These are phyloP conservation scores for Blastocystis sp. DNA, from an alignment of 352 stramenopile genomes.

Conservation along the genomic window DNA sequence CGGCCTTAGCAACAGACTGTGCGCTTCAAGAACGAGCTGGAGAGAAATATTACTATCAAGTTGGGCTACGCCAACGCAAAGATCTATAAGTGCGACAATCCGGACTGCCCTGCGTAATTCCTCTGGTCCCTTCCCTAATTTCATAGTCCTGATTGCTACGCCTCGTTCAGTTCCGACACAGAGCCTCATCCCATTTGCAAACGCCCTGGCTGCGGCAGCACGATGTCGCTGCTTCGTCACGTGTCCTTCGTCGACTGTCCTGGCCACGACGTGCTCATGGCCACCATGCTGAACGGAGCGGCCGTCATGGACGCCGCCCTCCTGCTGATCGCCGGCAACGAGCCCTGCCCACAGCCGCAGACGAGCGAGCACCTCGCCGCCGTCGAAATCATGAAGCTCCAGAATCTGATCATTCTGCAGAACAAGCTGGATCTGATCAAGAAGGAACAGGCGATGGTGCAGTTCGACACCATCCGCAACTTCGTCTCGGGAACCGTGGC, in stretches of 20 bases:
- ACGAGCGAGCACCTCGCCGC: constrained; percentile 98
- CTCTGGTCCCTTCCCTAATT: background rate
- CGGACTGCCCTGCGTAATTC: constrained; percentile 68
- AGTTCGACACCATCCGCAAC: constrained; percentile 84
- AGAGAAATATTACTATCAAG: constrained; percentile 99
- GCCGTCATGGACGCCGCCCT: constrained; percentile 99
- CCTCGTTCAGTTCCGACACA: constrained; percentile 78
- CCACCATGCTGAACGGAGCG: constrained; percentile 99
- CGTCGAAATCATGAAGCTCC: constrained; percentile 99
- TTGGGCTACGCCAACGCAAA: constrained; percentile 99
- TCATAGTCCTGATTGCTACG: constrained; percentile 70
- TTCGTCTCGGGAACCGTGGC: constrained; percentile 81
- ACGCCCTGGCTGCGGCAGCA: constrained; percentile 72
- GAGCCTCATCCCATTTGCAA: constrained; percentile 75
- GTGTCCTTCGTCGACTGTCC: constrained; percentile 99
- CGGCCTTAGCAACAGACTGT: constrained; percentile 73
- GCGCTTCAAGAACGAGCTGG: constrained; percentile 96
- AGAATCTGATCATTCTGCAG: constrained; percentile 99
- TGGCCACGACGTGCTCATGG: constrained; percentile 99
- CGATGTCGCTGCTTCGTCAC: constrained; percentile 83
- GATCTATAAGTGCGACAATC: constrained; percentile 87
- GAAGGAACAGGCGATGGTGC: constrained; percentile 89
- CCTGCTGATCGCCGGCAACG: constrained; percentile 92
- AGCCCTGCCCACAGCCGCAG: constrained; percentile 97
- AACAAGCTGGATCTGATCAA: constrained; percentile 99